Conservation (phyloP, 108 stramenopile genomes). For the Nitzschia palea region DNA sequence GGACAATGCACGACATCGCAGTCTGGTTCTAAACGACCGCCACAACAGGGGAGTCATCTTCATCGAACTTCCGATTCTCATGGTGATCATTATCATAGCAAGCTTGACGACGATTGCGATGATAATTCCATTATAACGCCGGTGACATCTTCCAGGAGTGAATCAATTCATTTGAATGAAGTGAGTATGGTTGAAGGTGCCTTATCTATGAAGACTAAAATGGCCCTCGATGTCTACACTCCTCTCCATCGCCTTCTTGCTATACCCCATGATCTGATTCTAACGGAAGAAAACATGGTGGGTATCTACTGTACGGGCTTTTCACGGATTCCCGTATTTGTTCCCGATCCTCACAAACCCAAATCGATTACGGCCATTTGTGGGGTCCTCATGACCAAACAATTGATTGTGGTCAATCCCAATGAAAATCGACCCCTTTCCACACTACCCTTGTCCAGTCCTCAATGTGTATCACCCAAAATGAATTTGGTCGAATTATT, state of each 20-base stretch:
- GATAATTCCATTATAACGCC: neutral
- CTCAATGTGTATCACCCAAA: slow-evolving; percentile 66
- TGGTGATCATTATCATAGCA: no score
- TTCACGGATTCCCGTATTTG: slow-evolving; percentile 73
- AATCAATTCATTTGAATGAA: slow-evolving; percentile 58
- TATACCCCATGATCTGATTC: slow-evolving; percentile 49
- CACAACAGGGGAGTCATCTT: neutral
- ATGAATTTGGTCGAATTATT: slow-evolving; percentile 72
- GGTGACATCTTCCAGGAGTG: neutral
- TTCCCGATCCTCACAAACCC: slow-evolving; percentile 14
- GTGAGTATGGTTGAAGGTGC: slow-evolving; percentile 82
- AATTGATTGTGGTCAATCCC: slow-evolving; percentile 68
- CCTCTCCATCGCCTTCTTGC: slow-evolving; percentile 59
- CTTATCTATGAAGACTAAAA: slow-evolving; percentile 66
- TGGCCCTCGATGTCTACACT: slow-evolving; percentile 60
- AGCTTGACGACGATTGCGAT: no score
- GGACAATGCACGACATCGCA: no score
- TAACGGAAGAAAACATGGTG: slow-evolving; percentile 59
- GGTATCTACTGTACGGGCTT: slow-evolving; percentile 66
- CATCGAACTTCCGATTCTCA: no score
- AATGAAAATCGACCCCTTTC: slow-evolving; percentile 50
- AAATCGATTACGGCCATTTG: slow-evolving; percentile 40
- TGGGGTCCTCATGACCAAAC: slow-evolving; percentile 59
- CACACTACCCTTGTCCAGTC: slow-evolving; percentile 58
- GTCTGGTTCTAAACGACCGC: no score